These are phyloP conservation scores for Lactarius trivialis DNA, from an alignment of 768 basidiomycete genomes.

Conservation along the genomic window DNA sequence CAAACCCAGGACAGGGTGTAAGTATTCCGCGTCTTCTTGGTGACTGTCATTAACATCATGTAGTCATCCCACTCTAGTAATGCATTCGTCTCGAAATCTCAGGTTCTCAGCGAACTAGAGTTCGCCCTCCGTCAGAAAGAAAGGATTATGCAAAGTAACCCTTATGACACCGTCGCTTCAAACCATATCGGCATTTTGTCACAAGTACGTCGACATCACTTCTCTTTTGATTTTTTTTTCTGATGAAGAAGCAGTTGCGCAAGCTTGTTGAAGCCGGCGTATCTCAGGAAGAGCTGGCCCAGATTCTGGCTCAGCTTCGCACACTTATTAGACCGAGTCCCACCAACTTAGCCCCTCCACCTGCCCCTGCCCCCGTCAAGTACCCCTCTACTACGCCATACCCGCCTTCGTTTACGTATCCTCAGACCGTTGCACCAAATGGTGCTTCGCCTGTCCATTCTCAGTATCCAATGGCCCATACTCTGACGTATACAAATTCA, in stretches of 20 bases:
- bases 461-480: constrained; percentile 17
- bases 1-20: constrained; percentile 35
- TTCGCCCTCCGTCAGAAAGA: constrained; percentile 79
- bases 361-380: constrained; percentile 14
- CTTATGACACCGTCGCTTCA: constrained; percentile 59
- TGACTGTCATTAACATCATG: neutral
- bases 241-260: constrained; percentile 44
- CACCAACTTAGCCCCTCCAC: constrained; percentile 14
- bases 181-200: constrained; percentile 73
- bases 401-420: constrained; percentile 25
- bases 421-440: constrained; percentile 29
- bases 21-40: constrained; percentile 22
- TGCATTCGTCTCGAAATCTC: constrained; percentile 57
- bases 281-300: constrained; percentile 69
- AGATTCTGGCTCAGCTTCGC: constrained; percentile 68
- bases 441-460: constrained; percentile 14
- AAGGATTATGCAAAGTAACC: constrained; percentile 61
- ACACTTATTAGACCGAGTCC: constrained; percentile 42
- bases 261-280: constrained; percentile 73
- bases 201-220: constrained; percentile 49
- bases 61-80: constrained; percentile 33
- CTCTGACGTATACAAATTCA: constrained; percentile 9
- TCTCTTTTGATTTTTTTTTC: constrained; percentile 8
- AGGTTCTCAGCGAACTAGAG: constrained; percentile 79
- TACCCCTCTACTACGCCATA: constrained; percentile 22